Percentiles rank a stretch among this genome's conserved stretches.
Conservation (phyloP, 768 basidiomycete species). For the Crepidotus variabilis region DNA sequence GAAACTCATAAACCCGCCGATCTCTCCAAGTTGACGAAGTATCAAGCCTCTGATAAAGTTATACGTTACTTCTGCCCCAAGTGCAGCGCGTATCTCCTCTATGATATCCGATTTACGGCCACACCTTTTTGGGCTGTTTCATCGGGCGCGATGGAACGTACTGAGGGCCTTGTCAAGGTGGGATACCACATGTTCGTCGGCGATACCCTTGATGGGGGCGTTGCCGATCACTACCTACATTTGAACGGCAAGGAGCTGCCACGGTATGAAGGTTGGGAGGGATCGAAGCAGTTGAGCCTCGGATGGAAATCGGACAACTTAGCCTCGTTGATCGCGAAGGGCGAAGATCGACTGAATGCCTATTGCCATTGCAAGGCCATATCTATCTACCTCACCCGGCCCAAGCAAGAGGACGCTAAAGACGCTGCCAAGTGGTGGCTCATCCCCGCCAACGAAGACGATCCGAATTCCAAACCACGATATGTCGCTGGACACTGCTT, state of each 20-base stretch:
- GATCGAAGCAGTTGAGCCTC: constrained; percentile 5
- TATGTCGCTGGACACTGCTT: constrained; percentile 16
- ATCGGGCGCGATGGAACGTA: constrained; percentile 16
- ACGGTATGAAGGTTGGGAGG: constrained; percentile 10
- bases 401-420: constrained; percentile 14
- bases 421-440: constrained; percentile 24
- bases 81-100: constrained; percentile 16
- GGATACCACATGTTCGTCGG: constrained; percentile 18
- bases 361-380: constrained; percentile 16
- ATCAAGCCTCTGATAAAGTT: constrained; percentile 5
- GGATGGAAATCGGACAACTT: constrained; percentile 13
- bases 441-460: constrained; percentile 10
- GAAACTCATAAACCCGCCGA: constrained; percentile 11
- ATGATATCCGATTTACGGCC: neutral
- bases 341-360: neutral
- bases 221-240: constrained; percentile 15
- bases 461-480: constrained; percentile 6
- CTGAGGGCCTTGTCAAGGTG: constrained; percentile 18
- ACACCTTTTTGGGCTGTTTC: constrained; percentile 11
- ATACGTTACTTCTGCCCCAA: constrained; percentile 19
- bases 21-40: constrained; percentile 13
- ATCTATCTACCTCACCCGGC: constrained; percentile 10
- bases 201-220: constrained; percentile 21
- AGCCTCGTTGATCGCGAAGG: neutral
- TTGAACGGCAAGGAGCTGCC: constrained; percentile 11